Conservation (phyloP, 495 filamentous ascomycete species). For the Penicillium subrubescens region DNA sequence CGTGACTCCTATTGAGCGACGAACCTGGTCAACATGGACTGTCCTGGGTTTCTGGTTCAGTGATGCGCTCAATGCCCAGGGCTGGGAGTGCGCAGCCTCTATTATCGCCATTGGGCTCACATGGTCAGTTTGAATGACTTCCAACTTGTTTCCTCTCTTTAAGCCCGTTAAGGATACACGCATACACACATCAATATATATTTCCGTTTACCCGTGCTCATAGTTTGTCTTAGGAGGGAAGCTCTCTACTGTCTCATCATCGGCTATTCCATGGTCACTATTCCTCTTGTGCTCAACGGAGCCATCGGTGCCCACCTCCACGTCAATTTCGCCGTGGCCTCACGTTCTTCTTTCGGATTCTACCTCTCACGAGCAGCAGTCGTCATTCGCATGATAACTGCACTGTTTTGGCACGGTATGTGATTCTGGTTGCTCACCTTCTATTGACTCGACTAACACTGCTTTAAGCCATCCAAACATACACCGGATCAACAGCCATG, state of each 20-base stretch:
- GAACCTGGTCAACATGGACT: slow-evolving; percentile 46
- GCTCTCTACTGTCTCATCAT: slow-evolving; percentile 1
- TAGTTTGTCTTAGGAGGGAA: background rate
- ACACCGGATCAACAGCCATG: background rate
- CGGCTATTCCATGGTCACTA: slow-evolving; percentile 40
- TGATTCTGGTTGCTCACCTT: background rate
- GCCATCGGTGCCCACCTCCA: slow-evolving; percentile 47
- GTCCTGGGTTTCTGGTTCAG: slow-evolving; percentile 53
- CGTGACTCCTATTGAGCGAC: slow-evolving; percentile 43
- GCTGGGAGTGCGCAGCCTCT: slow-evolving; percentile 42
- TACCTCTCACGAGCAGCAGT: slow-evolving; percentile 53
- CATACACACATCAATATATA: too few relatives aligned
- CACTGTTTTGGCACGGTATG: slow-evolving; percentile 26
- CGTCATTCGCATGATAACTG: slow-evolving; percentile 20
- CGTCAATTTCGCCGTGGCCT: slow-evolving; percentile 44
- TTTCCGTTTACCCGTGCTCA: background rate
- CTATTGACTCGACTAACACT: slow-evolving; percentile 39
- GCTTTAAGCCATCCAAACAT: background rate
- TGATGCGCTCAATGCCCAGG: slow-evolving; percentile 47
- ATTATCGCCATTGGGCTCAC: slow-evolving; percentile 54
- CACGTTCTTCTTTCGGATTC: slow-evolving; percentile 45
- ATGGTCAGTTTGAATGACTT: slow-evolving; percentile 32
- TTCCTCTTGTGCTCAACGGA: slow-evolving; percentile 52
- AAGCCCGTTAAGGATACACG: background rate
- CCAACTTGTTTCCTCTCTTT: background rate